Evolutionary conservation across 331 rosid genomes (phyloP).

Genomic region (Malus hybrid): DNA sequence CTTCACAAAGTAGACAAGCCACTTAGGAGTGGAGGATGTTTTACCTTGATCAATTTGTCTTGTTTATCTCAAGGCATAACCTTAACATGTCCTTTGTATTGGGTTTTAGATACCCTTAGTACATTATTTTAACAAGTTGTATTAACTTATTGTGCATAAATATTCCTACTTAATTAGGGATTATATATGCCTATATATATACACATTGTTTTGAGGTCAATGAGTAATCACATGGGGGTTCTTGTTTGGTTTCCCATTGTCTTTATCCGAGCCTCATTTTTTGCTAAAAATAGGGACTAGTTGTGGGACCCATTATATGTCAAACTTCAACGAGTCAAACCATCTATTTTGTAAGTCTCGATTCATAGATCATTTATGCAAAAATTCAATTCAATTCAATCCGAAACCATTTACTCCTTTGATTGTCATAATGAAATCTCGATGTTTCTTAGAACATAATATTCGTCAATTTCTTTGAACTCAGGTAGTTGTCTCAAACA

Average conservation of each 20-base stretch:
- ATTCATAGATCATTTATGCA: no score
- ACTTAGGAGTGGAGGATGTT: background rate
- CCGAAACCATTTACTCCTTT: no score
- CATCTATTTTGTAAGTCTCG: no score
- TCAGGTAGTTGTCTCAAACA: no score
- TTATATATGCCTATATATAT: conserved; percentile 7
- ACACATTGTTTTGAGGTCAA: conserved; percentile 18
- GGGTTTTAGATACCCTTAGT: background rate
- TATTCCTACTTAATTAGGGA: conserved; percentile 4
- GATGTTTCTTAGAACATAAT: no score
- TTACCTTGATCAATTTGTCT: background rate
- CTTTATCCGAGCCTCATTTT: background rate
- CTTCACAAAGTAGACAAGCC: conserved; percentile 8
- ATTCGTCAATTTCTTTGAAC: no score
- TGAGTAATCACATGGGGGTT: conserved; percentile 50
- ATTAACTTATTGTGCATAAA: conserved; percentile 5
- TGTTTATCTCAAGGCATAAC: background rate
- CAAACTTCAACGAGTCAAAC: no score
- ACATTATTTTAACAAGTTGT: background rate
- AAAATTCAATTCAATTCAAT: no score
- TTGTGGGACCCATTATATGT: no score
- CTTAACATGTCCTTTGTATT: background rate
- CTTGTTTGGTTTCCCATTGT: conserved; percentile 29
- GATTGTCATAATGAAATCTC: no score
- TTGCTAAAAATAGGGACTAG: no score